Conservation (phyloP, 2,329 filamentous ascomycete genomes). For the Phialophora expanda region DNA sequence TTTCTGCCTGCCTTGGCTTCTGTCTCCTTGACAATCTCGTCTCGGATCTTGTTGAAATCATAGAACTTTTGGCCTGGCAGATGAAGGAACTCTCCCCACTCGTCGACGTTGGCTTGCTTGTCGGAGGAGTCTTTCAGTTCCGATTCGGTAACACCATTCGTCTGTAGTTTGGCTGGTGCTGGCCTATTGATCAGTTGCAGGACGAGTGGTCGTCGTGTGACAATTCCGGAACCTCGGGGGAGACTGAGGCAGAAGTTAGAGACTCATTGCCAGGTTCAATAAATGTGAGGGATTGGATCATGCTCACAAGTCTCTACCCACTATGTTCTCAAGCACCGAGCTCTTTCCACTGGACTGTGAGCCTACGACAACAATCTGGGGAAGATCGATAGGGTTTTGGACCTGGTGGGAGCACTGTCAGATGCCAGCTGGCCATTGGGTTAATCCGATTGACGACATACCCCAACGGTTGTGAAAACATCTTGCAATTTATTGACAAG, state of each 20-base stretch:
- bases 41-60: constrained; percentile 97
- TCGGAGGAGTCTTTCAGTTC: constrained; percentile 72
- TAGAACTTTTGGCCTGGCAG: constrained; percentile 96
- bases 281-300: constrained; percentile 29
- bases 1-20: constrained; percentile 96
- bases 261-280: constrained; percentile 35
- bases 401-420: constrained; percentile 61
- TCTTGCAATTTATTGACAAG: constrained; percentile 99
- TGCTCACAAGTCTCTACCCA: constrained; percentile 95
- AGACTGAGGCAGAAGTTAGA: constrained; percentile 64
- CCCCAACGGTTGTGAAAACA: constrained; percentile 96
- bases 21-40: constrained; percentile 96
- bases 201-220: constrained; percentile 92
- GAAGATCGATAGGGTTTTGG: constrained; percentile 98
- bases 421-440: constrained; percentile 34
- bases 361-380: constrained; percentile 96
- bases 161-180: constrained; percentile 61
- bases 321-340: constrained; percentile 98
- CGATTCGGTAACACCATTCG: constrained; percentile 73
- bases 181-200: constrained; percentile 96
- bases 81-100: constrained; percentile 99
- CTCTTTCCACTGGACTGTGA: constrained; percentile 99
- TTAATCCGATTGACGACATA: constrained; percentile 52
- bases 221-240: constrained; percentile 95
- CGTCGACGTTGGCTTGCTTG: constrained; percentile 86